A percentile compares a stretch with the other conserved stretches of the same genome.
These are phyloP conservation scores for Bryoglossum gracile DNA, from an alignment of 495 filamentous ascomycete species.

Conservation along the genomic window DNA sequence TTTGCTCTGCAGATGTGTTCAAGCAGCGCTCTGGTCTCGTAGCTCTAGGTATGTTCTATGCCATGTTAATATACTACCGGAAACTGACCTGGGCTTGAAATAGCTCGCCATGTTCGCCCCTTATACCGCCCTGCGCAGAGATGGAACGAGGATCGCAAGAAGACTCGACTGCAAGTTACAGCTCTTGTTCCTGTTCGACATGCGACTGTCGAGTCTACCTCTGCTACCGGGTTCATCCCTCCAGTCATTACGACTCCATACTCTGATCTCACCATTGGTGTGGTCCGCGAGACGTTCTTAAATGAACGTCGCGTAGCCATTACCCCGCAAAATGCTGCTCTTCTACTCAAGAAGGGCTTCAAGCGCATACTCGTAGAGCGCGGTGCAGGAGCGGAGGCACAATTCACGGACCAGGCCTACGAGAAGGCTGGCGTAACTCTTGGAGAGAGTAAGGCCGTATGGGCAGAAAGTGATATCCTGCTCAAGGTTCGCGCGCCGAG, in stretches of 20 bases:
- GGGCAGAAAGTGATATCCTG: slow-evolving; percentile 64
- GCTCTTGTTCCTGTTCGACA: slow-evolving; percentile 12
- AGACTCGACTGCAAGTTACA: slow-evolving; percentile 7
- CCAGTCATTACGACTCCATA: slow-evolving; percentile 51
- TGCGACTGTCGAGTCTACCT: slow-evolving; percentile 8
- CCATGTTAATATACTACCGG: no score
- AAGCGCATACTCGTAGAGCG: slow-evolving; percentile 63
- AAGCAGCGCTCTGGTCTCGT: slow-evolving; percentile 3
- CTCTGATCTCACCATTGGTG: slow-evolving; percentile 57
- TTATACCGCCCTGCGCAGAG: slow-evolving; percentile 17
- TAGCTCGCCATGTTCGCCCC: slow-evolving; percentile 16
- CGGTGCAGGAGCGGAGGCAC: slow-evolving; percentile 64
- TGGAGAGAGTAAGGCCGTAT: slow-evolving; percentile 53
- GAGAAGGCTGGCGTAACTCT: slow-evolving; percentile 64
- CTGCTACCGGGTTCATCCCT: slow-evolving; percentile 19
- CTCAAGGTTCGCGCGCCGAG: slow-evolving; percentile 72
- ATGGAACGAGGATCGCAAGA: slow-evolving; percentile 13
- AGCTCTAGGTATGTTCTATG: slow-evolving; percentile 14
- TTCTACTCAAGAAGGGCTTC: slow-evolving; percentile 75
- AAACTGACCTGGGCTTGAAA: no score
- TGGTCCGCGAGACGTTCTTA: slow-evolving; percentile 61
- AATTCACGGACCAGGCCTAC: slow-evolving; percentile 65
- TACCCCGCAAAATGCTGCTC: slow-evolving; percentile 68
- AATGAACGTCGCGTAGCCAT: slow-evolving; percentile 73
- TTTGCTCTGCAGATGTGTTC: background rate